Evolutionary conservation across 176 grass and related monocot species (phyloP), one percentile per base, ranked within the genome.

Genomic region (Carex littledalei): DNA sequence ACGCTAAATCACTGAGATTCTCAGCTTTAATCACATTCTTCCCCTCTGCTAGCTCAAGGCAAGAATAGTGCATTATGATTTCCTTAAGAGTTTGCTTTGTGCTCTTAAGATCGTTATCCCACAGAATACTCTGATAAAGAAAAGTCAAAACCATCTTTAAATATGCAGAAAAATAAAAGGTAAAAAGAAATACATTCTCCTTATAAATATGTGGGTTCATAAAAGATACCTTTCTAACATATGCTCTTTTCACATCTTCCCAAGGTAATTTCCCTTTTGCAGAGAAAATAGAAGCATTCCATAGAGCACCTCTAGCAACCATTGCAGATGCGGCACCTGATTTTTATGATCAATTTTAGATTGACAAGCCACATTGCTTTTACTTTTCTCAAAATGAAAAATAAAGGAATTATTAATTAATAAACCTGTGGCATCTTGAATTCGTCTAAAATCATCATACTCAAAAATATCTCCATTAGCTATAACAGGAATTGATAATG

Each of bases 81-180:
- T 98, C 93, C 81, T 94, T 98, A 39, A 95, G 63, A 22, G 93
- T 94, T 72, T 91, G 91, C 79, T 98, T 98, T 34, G 91, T 95
- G 90, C 91, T 95, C 89, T 98, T 98, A 57, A 95, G 63, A 90
- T 95, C 93, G 80, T 98, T 98, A 86, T 95, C 93, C 96, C 96
- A 98, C 88, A 98, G 87, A 81, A 98, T 94, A 73, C 91, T 93
- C 96, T 98, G 91, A 3, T 8, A 47, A 84, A 80, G 50, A 88
- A n/a, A 83, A 68, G 45, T 63, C 26, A 67, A 86, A 82, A 47
- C 45, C 4, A 81, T 86, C 31, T 65, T 18, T 86, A 84, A 66
- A 32, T 62, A 31, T 69, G 47, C 65, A 39, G 81, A 74, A 82
- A 56, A 1, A 53, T 17, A 67, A 67, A 65, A 62, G 29, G 26